These are phyloP conservation scores for Alternaria arborescens DNA, from an alignment of 2,329 filamentous ascomycete species.

Conservation along the genomic window DNA sequence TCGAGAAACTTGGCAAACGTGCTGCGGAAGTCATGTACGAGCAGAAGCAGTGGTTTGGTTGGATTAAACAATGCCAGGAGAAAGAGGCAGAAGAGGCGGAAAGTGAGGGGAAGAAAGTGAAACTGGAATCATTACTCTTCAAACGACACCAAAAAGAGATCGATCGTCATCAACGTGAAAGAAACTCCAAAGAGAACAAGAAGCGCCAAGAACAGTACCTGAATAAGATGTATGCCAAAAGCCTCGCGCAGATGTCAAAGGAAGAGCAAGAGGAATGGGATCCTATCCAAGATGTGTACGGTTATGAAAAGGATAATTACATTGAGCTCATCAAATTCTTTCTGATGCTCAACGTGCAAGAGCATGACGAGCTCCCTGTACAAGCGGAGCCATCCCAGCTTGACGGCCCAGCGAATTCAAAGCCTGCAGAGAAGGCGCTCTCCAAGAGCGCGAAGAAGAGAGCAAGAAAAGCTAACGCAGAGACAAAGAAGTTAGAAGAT, in stretches of 20 bases:
- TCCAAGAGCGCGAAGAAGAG: slow-evolving; percentile 47
- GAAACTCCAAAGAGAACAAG: slow-evolving; percentile 25
- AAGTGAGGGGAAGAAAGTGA: slow-evolving; percentile 60
- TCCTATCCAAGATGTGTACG: slow-evolving; percentile 58
- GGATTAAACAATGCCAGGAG: slow-evolving; percentile 57
- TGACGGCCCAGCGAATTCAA: slow-evolving; percentile 1
- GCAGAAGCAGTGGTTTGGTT: slow-evolving; percentile 60
- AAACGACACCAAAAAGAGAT: slow-evolving; percentile 50
- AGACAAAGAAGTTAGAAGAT: slow-evolving; percentile 29
- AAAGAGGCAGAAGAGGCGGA: slow-evolving; percentile 57
- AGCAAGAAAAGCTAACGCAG: slow-evolving; percentile 38
- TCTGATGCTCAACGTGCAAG: slow-evolving; percentile 52
- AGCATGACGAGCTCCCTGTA: slow-evolving; percentile 7
- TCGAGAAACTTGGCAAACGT: slow-evolving; percentile 56
- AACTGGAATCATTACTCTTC: slow-evolving; percentile 54
- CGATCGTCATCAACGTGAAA: slow-evolving; percentile 51
- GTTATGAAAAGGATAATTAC: slow-evolving; percentile 57
- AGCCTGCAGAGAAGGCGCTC: slow-evolving; percentile 22
- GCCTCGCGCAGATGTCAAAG: slow-evolving; percentile 49
- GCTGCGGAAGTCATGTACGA: slow-evolving; percentile 56
- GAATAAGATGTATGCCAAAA: slow-evolving; percentile 54
- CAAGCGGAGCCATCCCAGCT: background rate
- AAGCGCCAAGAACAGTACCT: slow-evolving; percentile 57
- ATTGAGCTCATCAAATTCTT: slow-evolving; percentile 58
- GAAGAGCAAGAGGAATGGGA: slow-evolving; percentile 56